phyloP scores from a whole-genome alignment of 2,329 filamentous ascomycete genomes.

The Lasiodiplodia citricola region DNA sequence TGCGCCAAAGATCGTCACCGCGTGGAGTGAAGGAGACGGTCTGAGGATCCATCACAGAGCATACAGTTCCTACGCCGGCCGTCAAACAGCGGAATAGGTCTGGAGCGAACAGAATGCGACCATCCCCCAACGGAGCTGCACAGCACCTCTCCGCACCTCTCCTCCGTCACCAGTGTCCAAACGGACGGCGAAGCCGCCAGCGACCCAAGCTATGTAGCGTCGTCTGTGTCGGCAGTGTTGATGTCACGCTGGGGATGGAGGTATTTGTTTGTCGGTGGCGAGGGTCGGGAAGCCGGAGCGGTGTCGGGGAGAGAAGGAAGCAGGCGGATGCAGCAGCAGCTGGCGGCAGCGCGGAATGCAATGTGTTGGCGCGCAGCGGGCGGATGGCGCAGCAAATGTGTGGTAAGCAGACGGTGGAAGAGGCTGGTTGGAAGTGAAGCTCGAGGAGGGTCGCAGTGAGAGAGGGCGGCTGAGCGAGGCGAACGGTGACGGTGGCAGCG shows the following conservation, averaged over 20 bases:
- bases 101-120: constrained; percentile 2
- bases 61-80: constrained; percentile 2
- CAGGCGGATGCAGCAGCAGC: neutral
- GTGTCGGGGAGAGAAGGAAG: neutral
- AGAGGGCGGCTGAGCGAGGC: constrained; percentile 4
- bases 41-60: constrained; percentile 64
- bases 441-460: neutral
- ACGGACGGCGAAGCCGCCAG: constrained; percentile 33
- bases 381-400: neutral
- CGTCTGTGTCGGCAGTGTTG: neutral
- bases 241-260: neutral
- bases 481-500: constrained; percentile 2
- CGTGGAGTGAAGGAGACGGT: constrained; percentile 65
- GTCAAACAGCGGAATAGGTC: constrained; percentile 9
- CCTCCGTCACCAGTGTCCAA: constrained; percentile 33
- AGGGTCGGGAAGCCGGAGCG: neutral
- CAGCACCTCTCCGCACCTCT: constrained; percentile 27
- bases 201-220: constrained; percentile 17
- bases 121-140: constrained; percentile 23
- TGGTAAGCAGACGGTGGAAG: neutral
- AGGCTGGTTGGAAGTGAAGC: neutral
- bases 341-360: neutral
- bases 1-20: constrained; percentile 66
- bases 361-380: neutral
- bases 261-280: neutral